Evolutionary conservation across 2,329 filamentous ascomycete genomes (phyloP).

Genomic region (Botrytis fragariae): DNA sequence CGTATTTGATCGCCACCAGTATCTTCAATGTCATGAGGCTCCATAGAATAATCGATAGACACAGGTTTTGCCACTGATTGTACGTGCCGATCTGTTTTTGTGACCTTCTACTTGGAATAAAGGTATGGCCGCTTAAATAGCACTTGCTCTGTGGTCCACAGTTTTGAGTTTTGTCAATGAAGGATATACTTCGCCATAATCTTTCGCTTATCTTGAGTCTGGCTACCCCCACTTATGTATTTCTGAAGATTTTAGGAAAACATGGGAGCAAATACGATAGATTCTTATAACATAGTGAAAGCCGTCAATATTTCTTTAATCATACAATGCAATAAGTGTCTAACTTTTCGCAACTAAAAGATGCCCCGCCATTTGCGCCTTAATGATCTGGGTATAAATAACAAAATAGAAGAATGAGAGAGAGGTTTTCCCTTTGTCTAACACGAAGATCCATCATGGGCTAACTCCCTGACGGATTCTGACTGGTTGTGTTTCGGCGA

Average conservation of each 20-base stretch:
- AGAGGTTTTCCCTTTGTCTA: neutral
- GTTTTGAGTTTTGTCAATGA: neutral
- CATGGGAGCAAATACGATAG: neutral
- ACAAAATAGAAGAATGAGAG: neutral
- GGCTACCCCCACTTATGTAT: neutral
- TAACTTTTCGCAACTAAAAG: neutral
- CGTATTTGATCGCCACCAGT: neutral
- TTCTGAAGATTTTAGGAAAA: neutral
- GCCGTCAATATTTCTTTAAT: neutral
- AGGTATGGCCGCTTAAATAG: neutral
- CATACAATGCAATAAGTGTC: neutral
- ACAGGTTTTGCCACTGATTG: neutral
- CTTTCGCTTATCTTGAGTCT: neutral
- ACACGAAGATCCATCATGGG: neutral
- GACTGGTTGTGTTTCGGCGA: slow-evolving; percentile 4
- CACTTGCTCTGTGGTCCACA: neutral
- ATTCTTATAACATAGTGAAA: neutral
- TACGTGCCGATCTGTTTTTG: neutral
- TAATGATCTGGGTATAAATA: neutral
- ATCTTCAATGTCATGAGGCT: neutral
- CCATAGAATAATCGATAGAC: neutral
- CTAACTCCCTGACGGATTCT: neutral
- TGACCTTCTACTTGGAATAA: neutral
- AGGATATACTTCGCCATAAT: neutral
- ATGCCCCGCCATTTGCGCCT: neutral